Conservation (phyloP, 129 eudicot genomes). For the Centaurea solstitialis region DNA sequence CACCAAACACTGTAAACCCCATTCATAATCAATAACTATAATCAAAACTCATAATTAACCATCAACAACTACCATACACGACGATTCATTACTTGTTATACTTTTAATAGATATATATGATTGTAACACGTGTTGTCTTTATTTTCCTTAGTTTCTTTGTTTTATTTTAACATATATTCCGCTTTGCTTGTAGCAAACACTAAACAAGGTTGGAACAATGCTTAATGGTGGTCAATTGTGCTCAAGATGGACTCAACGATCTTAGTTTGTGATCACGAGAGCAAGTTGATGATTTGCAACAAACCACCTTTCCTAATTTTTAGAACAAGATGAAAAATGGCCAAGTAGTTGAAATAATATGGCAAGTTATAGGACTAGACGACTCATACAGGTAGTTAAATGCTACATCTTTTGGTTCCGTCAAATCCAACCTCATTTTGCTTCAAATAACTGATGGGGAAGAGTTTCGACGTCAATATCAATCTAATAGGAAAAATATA, state of each 20-base stretch:
- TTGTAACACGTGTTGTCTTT: background rate
- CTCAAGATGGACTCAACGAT: background rate
- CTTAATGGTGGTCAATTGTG: background rate
- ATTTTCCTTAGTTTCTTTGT: no score
- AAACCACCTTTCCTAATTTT: background rate
- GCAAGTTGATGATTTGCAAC: background rate
- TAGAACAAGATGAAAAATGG: background rate
- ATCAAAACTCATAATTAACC: no score
- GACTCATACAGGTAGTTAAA: background rate
- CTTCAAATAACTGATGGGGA: background rate
- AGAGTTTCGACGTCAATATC: background rate
- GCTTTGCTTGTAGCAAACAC: background rate
- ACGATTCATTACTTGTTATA: no score
- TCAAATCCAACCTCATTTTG: background rate
- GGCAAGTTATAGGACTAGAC: background rate
- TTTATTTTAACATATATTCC: background rate
- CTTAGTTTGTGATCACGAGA: background rate
- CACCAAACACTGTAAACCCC: no score
- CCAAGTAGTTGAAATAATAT: background rate
- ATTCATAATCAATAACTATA: no score
- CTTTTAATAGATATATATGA: no score
- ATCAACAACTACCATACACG: no score
- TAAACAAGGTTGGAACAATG: background rate
- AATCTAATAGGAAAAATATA: background rate
- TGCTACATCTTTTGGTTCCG: background rate